phyloP scores from a whole-genome alignment of 768 basidiomycete genomes.

The Atractiella rhizophila region DNA sequence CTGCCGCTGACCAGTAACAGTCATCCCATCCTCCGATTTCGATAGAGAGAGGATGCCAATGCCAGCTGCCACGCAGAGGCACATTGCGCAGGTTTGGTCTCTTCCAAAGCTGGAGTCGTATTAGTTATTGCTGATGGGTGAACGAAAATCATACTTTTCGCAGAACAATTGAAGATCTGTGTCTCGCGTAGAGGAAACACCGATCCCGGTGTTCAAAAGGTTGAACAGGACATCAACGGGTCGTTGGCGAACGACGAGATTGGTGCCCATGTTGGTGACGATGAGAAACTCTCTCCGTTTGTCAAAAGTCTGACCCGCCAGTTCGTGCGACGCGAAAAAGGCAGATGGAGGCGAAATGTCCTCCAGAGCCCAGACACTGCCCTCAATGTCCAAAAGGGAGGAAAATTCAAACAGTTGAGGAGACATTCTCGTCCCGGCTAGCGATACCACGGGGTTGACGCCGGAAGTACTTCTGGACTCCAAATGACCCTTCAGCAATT shows the following conservation, averaged over 20 bases:
- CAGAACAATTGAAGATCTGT: slow-evolving; percentile 61
- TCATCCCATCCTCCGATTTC: neutral
- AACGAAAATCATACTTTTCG: slow-evolving; percentile 34
- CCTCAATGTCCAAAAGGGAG: too few species aligned
- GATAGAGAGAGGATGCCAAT: slow-evolving; percentile 35
- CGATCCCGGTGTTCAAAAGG: slow-evolving; percentile 38
- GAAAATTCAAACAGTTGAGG: too few species aligned
- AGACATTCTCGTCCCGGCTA: too few species aligned
- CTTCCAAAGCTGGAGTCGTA: slow-evolving; percentile 44
- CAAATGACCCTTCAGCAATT: too few species aligned
- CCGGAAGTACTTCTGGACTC: too few species aligned
- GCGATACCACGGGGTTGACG: too few species aligned
- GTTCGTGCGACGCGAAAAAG: slow-evolving; percentile 35
- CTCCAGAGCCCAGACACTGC: too few species aligned
- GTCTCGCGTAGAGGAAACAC: slow-evolving; percentile 31
- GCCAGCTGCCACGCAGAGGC: slow-evolving; percentile 57
- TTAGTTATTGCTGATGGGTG: neutral
- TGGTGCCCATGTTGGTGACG: slow-evolving; percentile 61
- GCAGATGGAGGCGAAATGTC: slow-evolving; percentile 18
- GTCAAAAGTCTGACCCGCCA: slow-evolving; percentile 56
- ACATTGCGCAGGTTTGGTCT: slow-evolving; percentile 78
- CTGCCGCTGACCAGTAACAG: slow-evolving; percentile 27
- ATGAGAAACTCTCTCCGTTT: slow-evolving; percentile 57
- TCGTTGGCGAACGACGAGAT: slow-evolving; percentile 51
- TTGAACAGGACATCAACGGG: slow-evolving; percentile 62